Percentiles rank a stretch among this genome's conserved stretches.
These are phyloP conservation scores for Helicostylum pulchrum DNA, from an alignment of 192 early-diverging fungal genomes.

Conservation along the genomic window DNA sequence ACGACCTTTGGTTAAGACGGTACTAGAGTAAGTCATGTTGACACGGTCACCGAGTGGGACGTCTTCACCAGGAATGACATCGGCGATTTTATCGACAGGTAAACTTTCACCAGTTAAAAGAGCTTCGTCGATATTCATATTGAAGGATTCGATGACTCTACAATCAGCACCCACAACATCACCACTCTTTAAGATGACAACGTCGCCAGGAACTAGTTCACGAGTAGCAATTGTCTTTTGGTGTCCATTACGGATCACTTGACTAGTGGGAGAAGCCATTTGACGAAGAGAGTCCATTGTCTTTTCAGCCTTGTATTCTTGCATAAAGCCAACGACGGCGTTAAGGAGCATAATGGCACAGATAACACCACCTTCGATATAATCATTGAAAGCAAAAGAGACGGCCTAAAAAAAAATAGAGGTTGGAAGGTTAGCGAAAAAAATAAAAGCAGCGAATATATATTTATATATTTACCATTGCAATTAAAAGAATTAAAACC, in stretches of 20 bases:
- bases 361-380: conserved; percentile 74
- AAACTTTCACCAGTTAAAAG: conserved; percentile 91
- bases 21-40: conserved; percentile 88
- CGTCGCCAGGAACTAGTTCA: conserved; percentile 86
- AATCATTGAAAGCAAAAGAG: conserved; percentile 65
- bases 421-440: no score
- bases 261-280: conserved; percentile 82
- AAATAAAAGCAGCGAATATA: no score
- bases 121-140: conserved; percentile 91
- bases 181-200: conserved; percentile 89
- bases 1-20: conserved; percentile 84
- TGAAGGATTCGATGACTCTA: conserved; percentile 70
- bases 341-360: conserved; percentile 82
- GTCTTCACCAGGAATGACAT: conserved; percentile 62
- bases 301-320: conserved; percentile 94
- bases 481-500: conserved; percentile 65
- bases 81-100: conserved; percentile 69
- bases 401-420: conserved; percentile 34
- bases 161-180: conserved; percentile 93
- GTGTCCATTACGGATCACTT: conserved; percentile 82
- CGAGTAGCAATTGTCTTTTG: conserved; percentile 69
- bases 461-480: conserved; percentile 34
- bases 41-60: conserved; percentile 87
- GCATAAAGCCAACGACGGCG: conserved; percentile 87
- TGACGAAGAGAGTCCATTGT: conserved; percentile 91